These are phyloP conservation scores for Diaporthe helianthi DNA, from an alignment of 2,329 filamentous ascomycete species.

Conservation along the genomic window DNA sequence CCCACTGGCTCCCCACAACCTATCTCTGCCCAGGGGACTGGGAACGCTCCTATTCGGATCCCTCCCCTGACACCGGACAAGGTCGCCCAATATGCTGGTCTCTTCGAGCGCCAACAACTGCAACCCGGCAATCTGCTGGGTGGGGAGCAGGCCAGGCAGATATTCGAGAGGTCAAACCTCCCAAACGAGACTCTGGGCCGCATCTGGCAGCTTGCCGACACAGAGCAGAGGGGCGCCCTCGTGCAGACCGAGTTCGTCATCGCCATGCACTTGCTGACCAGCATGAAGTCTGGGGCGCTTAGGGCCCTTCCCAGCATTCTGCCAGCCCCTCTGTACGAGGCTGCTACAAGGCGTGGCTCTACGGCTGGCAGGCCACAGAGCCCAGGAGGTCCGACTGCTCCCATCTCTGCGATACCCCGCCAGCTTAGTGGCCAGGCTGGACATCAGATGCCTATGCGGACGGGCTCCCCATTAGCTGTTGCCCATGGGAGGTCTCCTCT, in stretches of 20 bases:
- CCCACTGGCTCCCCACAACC: slow-evolving; percentile 46
- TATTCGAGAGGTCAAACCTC: slow-evolving; percentile 91
- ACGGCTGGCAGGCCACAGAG: slow-evolving; percentile 56
- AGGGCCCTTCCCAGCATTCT: slow-evolving; percentile 80
- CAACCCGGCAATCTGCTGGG: slow-evolving; percentile 76
- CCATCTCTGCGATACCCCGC: slow-evolving; percentile 75
- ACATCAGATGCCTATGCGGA: slow-evolving; percentile 64
- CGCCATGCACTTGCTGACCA: slow-evolving; percentile 95
- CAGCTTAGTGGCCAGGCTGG: slow-evolving; percentile 74
- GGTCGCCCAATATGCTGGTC: slow-evolving; percentile 82
- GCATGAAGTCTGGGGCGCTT: slow-evolving; percentile 84
- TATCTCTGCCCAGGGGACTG: slow-evolving; percentile 62
- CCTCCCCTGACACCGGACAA: slow-evolving; percentile 89
- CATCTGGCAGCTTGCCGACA: slow-evolving; percentile 96
- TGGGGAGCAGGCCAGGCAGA: slow-evolving; percentile 87
- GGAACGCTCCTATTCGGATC: slow-evolving; percentile 78
- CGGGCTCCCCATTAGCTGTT: slow-evolving; percentile 61
- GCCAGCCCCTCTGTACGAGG: slow-evolving; percentile 87
- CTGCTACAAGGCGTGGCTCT: slow-evolving; percentile 74
- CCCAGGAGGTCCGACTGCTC: slow-evolving; percentile 53
- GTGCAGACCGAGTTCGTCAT: slow-evolving; percentile 94
- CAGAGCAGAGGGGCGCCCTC: slow-evolving; percentile 87
- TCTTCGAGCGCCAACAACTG: slow-evolving; percentile 89
- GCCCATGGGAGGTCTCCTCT: slow-evolving; percentile 50
- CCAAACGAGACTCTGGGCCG: slow-evolving; percentile 90